Evolutionary conservation across 1,284 basidiomycete species (phyloP).

Genomic region (Chiua sp.): DNA sequence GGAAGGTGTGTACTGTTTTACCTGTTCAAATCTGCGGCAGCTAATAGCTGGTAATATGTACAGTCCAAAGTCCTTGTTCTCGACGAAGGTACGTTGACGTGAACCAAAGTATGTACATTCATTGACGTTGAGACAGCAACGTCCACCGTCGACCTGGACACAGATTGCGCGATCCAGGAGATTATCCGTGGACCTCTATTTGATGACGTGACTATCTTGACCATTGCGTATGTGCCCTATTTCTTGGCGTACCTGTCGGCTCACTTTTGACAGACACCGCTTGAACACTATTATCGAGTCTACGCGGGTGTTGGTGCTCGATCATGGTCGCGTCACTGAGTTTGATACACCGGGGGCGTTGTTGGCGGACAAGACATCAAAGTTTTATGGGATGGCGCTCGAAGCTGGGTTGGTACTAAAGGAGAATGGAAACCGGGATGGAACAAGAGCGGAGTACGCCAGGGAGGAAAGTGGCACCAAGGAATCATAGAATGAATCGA

Average conservation of each 20-base stretch:
- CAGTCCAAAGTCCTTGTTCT: conserved; percentile 87
- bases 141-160: conserved; percentile 89
- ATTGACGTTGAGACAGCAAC: conserved; percentile 54
- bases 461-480: not conserved
- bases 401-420: conserved; percentile 33
- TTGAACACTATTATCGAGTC: conserved; percentile 93
- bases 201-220: conserved; percentile 78
- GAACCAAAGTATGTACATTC: not conserved
- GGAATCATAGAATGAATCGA: too few species aligned
- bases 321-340: conserved; percentile 62
- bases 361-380: conserved; percentile 26
- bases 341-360: conserved; percentile 33
- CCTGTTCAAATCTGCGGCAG: not conserved
- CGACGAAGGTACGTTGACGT: conserved; percentile 71
- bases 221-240: conserved; percentile 66
- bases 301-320: conserved; percentile 85
- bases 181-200: conserved; percentile 80
- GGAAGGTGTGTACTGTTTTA: conserved; percentile 52
- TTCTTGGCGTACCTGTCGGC: not conserved
- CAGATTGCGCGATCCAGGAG: conserved; percentile 84
- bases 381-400: conserved; percentile 35
- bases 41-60: not conserved
- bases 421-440: not conserved
- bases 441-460: not conserved
- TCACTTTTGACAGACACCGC: conserved; percentile 64